phyloP scores from a whole-genome alignment of 176 grass and related monocot species.

The Hyparrhenia diplandra region DNA sequence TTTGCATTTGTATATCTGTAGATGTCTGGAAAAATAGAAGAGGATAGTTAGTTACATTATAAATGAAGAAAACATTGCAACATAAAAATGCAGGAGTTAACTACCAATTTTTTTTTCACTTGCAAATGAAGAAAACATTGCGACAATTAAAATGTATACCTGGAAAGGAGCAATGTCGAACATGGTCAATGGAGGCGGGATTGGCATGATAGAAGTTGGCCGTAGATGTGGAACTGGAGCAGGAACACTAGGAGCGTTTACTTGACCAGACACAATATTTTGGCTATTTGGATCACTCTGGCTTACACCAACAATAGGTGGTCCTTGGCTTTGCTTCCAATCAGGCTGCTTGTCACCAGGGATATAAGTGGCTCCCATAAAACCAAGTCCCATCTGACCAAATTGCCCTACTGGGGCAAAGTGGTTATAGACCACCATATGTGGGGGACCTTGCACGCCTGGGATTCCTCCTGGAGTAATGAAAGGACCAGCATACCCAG shows the following conservation, averaged over 20 bases:
- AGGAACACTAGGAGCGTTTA: conserved; percentile 48
- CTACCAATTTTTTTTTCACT: background rate
- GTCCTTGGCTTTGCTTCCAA: conserved; percentile 74
- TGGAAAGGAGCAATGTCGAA: conserved; percentile 95
- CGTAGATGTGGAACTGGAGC: conserved; percentile 64
- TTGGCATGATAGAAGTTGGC: conserved; percentile 82
- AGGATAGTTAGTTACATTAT: conserved; percentile 13
- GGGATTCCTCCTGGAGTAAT: conserved; percentile 84
- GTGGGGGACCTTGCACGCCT: conserved; percentile 79
- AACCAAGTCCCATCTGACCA: conserved; percentile 91
- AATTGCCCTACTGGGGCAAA: conserved; percentile 88
- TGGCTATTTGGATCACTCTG: conserved; percentile 61
- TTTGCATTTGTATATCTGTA: conserved; percentile 81
- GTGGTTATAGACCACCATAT: conserved; percentile 98
- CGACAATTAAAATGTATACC: conserved; percentile 63
- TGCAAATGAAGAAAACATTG: too few relatives aligned
- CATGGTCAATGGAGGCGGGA: conserved; percentile 73
- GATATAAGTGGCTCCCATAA: conserved; percentile 87
- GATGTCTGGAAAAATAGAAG: conserved; percentile 55
- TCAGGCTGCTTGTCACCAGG: conserved; percentile 87
- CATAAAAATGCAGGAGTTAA: background rate
- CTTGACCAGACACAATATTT: conserved; percentile 62
- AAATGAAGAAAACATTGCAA: conserved; percentile 18
- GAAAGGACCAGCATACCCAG: conserved; percentile 81
- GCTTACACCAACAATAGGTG: conserved; percentile 46